Evolutionary conservation across 73 alveolate genomes (phyloP), one percentile per base, ranked within the genome.

Genomic region (Halteria grandinella): DNA sequence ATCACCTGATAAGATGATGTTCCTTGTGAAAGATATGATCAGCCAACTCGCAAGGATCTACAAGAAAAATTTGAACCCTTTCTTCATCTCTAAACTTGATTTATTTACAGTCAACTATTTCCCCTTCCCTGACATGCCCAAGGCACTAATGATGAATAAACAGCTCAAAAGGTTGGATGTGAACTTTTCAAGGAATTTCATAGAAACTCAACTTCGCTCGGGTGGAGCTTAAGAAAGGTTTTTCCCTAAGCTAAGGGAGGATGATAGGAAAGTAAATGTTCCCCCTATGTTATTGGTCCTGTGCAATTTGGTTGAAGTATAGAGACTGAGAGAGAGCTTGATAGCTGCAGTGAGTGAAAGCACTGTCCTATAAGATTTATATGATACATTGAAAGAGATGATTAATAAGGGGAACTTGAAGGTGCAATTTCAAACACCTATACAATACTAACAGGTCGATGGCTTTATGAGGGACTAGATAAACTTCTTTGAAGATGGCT

Each of bases 401-500:
- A 53, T 66, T 20, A 66, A 47, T 37, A 6, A 66, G 8, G 45
- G 80, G 24, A 47, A 47, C 69, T 66, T 45, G 23, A 44, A 66
- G 33, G 47, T 47, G 5, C 32, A 32, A 32, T 66, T 44, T 43
- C 20, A 41, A n/a, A n/a, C n/a, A n/a, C n/a, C n/a, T n/a, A n/a
- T n/a, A n/a, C n/a, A n/a, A n/a, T n/a, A n/a, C n/a, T n/a, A n/a
- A n/a, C n/a, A n/a, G n/a, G n/a, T n/a, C n/a, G n/a, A n/a, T n/a
- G n/a, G n/a, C n/a, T n/a, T 43, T 15, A n/a, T 47, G 20, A 63
- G 72, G 43, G 85, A 53, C 32, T 48, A 55, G 45, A 39, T 80
- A 11, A 83, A 83, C 64, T 83, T 73, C 45, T 52, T 87, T 8
- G 87, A 80, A 15, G 89, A 82, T 17, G 89, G 95, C 0, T 73